Evolutionary conservation across 2,329 filamentous ascomycete species (phyloP).

Genomic region (Mycocentrospora acerina): DNA sequence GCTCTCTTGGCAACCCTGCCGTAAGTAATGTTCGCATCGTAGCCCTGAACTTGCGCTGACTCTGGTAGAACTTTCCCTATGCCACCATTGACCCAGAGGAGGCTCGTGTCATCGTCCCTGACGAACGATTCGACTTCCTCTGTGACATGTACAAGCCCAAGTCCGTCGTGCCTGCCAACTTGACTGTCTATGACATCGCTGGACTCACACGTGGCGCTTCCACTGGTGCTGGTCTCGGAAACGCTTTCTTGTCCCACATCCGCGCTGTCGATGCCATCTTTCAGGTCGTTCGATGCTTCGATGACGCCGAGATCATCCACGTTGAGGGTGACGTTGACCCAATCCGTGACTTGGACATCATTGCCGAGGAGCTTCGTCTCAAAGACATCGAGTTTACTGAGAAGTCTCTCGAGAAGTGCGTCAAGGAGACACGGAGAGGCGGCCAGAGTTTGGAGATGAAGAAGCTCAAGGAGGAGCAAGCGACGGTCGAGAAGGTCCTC

Average conservation of each 20-base stretch:
- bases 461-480: slow-evolving; percentile 93
- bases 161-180: slow-evolving; percentile 91
- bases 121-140: slow-evolving; percentile 95
- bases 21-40: slow-evolving; percentile 53
- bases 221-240: slow-evolving; percentile 94
- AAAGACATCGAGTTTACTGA: slow-evolving; percentile 99
- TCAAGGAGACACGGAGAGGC: slow-evolving; percentile 93
- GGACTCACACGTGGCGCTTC: slow-evolving; percentile 94
- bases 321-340: slow-evolving; percentile 99
- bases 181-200: slow-evolving; percentile 98
- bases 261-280: slow-evolving; percentile 98
- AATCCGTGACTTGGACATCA: slow-evolving; percentile 90
- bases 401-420: slow-evolving; percentile 87
- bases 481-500: slow-evolving; percentile 87
- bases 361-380: slow-evolving; percentile 91
- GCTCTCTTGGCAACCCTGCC: slow-evolving; percentile 93
- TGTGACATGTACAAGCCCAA: slow-evolving; percentile 97
- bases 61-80: slow-evolving; percentile 87
- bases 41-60: slow-evolving; percentile 10
- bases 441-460: slow-evolving; percentile 97
- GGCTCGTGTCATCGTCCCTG: slow-evolving; percentile 93
- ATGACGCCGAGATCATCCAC: slow-evolving; percentile 99
- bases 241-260: slow-evolving; percentile 97
- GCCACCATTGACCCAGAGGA: slow-evolving; percentile 99
- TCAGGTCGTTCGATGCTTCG: slow-evolving; percentile 94